phyloP scores from a whole-genome alignment of 805 yeast genomes.

The Pichia deserticola region DNA sequence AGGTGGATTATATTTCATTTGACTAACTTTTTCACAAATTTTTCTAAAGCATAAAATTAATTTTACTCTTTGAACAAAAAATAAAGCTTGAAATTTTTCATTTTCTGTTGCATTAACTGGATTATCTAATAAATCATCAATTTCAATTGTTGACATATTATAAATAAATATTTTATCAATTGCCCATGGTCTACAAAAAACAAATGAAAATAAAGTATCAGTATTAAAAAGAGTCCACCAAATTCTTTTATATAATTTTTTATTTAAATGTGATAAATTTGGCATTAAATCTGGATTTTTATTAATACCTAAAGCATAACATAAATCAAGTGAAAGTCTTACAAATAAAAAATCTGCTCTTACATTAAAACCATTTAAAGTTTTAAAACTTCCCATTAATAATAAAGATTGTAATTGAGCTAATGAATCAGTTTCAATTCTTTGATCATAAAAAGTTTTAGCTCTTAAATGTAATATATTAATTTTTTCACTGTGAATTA shows the following conservation, averaged over 20 bases:
- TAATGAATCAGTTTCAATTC: conserved; percentile 58
- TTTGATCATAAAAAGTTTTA: conserved; percentile 65
- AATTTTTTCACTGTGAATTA: conserved; percentile 31
- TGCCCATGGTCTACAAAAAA: conserved; percentile 63
- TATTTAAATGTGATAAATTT: conserved; percentile 13
- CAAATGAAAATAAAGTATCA: conserved; percentile 59
- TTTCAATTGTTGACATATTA: conserved; percentile 68
- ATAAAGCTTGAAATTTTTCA: conserved; percentile 36
- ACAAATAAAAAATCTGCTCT: conserved; percentile 58
- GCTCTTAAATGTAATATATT: conserved; percentile 64
- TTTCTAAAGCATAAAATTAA: conserved; percentile 61
- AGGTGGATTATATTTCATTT: background rate
- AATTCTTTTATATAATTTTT: conserved; percentile 51
- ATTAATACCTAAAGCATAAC: conserved; percentile 74
- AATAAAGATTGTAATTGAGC: conserved; percentile 54
- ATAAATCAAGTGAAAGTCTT: conserved; percentile 58
- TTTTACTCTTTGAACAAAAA: conserved; percentile 55
- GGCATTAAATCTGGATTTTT: conserved; percentile 28
- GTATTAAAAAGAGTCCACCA: conserved; percentile 75
- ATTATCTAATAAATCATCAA: conserved; percentile 57
- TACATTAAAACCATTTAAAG: conserved; percentile 60
- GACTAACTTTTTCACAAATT: conserved; percentile 27
- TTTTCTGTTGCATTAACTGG: conserved; percentile 34
- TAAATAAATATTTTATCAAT: conserved; percentile 57
- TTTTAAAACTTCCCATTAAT: conserved; percentile 64